phyloP scores from a whole-genome alignment of 352 stramenopile species.

The Phytophthora citricola region DNA sequence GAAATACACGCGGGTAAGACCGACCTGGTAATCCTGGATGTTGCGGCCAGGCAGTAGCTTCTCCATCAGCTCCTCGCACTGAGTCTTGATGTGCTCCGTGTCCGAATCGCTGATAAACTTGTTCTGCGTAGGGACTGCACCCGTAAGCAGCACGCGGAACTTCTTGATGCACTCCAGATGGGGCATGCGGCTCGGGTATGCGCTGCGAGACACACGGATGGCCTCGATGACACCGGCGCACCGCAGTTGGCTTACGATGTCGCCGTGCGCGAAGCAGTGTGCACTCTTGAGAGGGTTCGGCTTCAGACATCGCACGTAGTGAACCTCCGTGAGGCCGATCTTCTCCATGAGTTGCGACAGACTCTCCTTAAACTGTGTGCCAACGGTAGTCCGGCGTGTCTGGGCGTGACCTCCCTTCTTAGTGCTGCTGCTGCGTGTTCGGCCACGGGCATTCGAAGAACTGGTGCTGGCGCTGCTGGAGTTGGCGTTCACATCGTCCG shows the following conservation, averaged over 20 bases:
- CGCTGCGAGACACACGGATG: conserved; percentile 87
- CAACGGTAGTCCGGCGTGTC: conserved; percentile 76
- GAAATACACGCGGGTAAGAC: conserved; percentile 87
- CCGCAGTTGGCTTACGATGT: conserved; percentile 85
- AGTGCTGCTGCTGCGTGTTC: conserved; percentile 28
- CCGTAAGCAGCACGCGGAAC: conserved; percentile 63
- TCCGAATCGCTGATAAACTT: conserved; percentile 51
- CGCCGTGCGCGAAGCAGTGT: conserved; percentile 68
- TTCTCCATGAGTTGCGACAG: conserved; percentile 87
- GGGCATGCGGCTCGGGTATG: conserved; percentile 82
- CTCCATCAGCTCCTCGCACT: conserved; percentile 77
- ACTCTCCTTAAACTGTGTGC: conserved; percentile 89
- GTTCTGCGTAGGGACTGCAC: conserved; percentile 36
- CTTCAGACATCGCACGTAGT: conserved; percentile 90
- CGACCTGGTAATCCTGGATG: conserved; percentile 88
- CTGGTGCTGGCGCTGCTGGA: conserved; percentile 18
- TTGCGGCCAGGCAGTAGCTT: conserved; percentile 74
- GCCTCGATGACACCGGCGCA: conserved; percentile 89
- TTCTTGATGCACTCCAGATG: conserved; percentile 86
- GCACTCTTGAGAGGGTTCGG: conserved; percentile 82
- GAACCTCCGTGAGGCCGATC: conserved; percentile 84
- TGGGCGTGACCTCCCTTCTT: conserved; percentile 64
- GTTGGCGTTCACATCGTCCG: conserved; percentile 54
- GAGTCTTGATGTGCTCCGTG: conserved; percentile 53
- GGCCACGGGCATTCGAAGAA: conserved; percentile 19